Evolutionary conservation across 495 filamentous ascomycete species (phyloP).

Genomic region (Halenospora varia): DNA sequence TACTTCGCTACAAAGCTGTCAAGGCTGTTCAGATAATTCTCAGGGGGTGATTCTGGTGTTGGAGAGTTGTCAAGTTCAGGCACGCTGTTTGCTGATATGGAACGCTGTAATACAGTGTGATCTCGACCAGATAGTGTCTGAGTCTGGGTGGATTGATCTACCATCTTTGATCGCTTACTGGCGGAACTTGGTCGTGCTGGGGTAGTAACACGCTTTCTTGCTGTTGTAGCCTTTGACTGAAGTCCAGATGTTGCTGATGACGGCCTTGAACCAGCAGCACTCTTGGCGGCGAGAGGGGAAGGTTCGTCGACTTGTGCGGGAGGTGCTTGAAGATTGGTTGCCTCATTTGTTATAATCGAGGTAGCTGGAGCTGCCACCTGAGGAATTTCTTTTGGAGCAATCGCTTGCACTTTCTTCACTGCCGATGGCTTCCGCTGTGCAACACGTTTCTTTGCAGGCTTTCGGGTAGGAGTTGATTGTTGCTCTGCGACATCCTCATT

Average conservation of each 20-base stretch:
- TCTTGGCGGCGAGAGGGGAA: conserved; percentile 21
- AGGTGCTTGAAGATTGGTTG: neutral
- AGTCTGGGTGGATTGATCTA: conserved; percentile 26
- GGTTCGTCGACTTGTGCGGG: neutral
- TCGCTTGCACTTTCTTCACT: neutral
- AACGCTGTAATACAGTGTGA: neutral
- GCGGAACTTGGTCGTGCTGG: conserved; percentile 8
- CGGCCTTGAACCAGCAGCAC: conserved; percentile 2
- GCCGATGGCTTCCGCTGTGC: conserved; percentile 10
- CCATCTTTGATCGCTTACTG: conserved; percentile 22
- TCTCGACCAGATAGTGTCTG: conserved; percentile 4
- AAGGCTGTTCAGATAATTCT: conserved; percentile 15
- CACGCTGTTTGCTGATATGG: neutral
- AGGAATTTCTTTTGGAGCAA: neutral
- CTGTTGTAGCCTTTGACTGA: conserved; percentile 14
- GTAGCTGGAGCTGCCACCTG: neutral
- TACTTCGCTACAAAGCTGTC: conserved; percentile 20
- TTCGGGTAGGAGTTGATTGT: conserved; percentile 1
- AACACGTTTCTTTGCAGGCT: conserved; percentile 16
- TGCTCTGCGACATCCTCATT: neutral
- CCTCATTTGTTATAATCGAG: neutral
- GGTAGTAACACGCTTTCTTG: conserved; percentile 14
- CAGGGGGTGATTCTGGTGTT: conserved; percentile 8
- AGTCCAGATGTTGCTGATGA: conserved; percentile 11
- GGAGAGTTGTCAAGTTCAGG: neutral